Evolutionary conservation across 257 asterid species (phyloP), one percentile per base, ranked within the genome.

Genomic region (Gardenia jasminoides): DNA sequence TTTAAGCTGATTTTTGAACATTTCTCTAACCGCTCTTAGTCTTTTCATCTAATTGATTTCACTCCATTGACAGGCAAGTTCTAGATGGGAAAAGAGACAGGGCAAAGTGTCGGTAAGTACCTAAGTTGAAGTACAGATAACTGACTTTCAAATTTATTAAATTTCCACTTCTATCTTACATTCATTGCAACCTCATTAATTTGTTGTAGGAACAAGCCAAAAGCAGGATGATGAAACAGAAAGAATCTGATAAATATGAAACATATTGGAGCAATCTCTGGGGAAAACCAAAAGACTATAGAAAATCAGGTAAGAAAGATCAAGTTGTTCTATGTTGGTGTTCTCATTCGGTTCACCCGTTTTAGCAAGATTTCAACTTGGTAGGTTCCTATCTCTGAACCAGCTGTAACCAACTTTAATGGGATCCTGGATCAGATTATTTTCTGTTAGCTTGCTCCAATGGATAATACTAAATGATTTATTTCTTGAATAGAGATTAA

Each of bases 11-110:
- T 36, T 44, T 28, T 19, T 59, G 1, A 30, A 26, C 44, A 44
- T 2, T 68, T 69, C 16, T 46, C 11, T 54, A 31, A 61, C 41
- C 30, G 36, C 70, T 75, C 17, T 82, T 56, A 16, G 78, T 50
- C 56, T 50, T 50, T 50, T 31, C 10, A 56, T 74, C 64, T 83
- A 28, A 75, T 46, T 43, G 74, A 59, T 58, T 70, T 8, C 52
- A 67, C 64, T 82, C 20, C 41, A 80, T 69, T 69, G 83, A 85
- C 97, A 94, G 98, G 98, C 98, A 7, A 86, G 90, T 80, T 24
- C 85, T 59, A 86, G 96, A 86, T 94, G 97, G 98, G 93, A 94
- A 85, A 94, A 90, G 88, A 86, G 96, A 80, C 99, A 92, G 80
- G 85, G 80, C 82, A 93, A 89, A 91, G 94, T 93, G 84, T 81